These are phyloP conservation scores for Trichosporon sp. DNA, from an alignment of 1,284 basidiomycete genomes.

Conservation along the genomic window DNA sequence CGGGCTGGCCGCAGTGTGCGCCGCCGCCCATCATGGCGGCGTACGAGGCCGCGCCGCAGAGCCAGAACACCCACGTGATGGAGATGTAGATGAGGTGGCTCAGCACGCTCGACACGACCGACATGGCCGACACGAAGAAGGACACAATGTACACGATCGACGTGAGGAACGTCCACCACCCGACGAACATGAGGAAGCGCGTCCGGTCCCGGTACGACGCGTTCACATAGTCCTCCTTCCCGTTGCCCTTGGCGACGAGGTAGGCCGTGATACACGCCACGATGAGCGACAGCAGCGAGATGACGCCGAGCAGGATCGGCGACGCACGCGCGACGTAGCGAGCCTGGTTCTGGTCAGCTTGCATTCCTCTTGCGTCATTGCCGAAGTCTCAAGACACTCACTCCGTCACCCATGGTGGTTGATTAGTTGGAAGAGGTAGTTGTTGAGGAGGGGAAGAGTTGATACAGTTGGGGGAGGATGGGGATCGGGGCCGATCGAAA, in stretches of 20 bases:
- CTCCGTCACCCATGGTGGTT: slow-evolving; percentile 26
- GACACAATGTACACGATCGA: slow-evolving; percentile 40
- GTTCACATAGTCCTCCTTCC: slow-evolving; percentile 36
- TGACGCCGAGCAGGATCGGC: slow-evolving; percentile 41
- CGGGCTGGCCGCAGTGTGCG: slow-evolving; percentile 28
- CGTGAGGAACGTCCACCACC: slow-evolving; percentile 51
- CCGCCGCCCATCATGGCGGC: slow-evolving; percentile 45
- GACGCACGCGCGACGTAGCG: slow-evolving; percentile 29
- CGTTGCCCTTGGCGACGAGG: slow-evolving; percentile 12
- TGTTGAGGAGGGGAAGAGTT: background rate
- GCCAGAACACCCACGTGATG: slow-evolving; percentile 52
- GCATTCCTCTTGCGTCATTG: background rate
- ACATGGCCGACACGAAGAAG: slow-evolving; percentile 37
- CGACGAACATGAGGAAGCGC: slow-evolving; percentile 47
- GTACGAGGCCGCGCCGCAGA: slow-evolving; percentile 41
- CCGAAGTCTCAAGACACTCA: slow-evolving; percentile 13
- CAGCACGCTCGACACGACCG: slow-evolving; percentile 35
- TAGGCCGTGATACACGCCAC: slow-evolving; percentile 45
- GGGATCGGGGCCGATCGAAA: background rate
- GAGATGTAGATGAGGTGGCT: slow-evolving; percentile 42
- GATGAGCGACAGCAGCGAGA: slow-evolving; percentile 44
- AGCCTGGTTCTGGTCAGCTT: background rate
- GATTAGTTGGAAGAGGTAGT: background rate
- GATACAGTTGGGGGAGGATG: background rate
- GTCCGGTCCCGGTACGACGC: slow-evolving; percentile 38